Conservation (phyloP, 2,329 filamentous ascomycete species). For the Orbilia brochopaga region DNA sequence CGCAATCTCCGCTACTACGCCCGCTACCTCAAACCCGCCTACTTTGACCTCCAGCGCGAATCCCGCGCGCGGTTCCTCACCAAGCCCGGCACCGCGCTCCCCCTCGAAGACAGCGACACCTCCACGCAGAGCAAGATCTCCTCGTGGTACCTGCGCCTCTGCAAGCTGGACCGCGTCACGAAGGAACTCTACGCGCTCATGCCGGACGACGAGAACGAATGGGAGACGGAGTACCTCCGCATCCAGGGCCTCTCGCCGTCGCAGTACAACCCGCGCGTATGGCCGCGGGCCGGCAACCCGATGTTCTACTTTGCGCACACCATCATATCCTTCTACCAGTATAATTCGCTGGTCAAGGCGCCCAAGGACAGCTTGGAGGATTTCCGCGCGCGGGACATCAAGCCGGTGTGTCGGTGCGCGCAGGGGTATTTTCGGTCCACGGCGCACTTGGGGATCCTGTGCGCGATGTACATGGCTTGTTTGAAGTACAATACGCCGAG, state of each 20-base stretch:
- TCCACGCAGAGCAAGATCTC: constrained; percentile 1
- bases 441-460: constrained; percentile 45
- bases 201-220: constrained; percentile 39
- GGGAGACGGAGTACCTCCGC: constrained; percentile 34
- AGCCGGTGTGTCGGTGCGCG: constrained; percentile 38
- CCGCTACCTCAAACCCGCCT: constrained; percentile 32
- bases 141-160: constrained; percentile 29
- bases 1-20: constrained; percentile 36
- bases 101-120: neutral
- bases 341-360: constrained; percentile 33
- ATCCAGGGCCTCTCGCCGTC: constrained; percentile 40
- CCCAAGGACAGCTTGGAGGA: constrained; percentile 36
- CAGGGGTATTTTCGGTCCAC: constrained; percentile 46
- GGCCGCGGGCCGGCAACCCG: constrained; percentile 39
- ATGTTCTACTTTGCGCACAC: constrained; percentile 47
- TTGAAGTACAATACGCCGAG: constrained; percentile 24
- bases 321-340: constrained; percentile 44
- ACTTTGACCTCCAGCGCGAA: constrained; percentile 39
- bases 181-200: constrained; percentile 33
- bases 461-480: constrained; percentile 43
- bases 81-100: neutral
- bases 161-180: constrained; percentile 32
- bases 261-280: constrained; percentile 35
- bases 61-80: constrained; percentile 18
- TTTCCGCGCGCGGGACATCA: constrained; percentile 27